These are phyloP conservation scores for Cajanus cajan DNA, from an alignment of 306 rosid genomes.

Conservation along the genomic window DNA sequence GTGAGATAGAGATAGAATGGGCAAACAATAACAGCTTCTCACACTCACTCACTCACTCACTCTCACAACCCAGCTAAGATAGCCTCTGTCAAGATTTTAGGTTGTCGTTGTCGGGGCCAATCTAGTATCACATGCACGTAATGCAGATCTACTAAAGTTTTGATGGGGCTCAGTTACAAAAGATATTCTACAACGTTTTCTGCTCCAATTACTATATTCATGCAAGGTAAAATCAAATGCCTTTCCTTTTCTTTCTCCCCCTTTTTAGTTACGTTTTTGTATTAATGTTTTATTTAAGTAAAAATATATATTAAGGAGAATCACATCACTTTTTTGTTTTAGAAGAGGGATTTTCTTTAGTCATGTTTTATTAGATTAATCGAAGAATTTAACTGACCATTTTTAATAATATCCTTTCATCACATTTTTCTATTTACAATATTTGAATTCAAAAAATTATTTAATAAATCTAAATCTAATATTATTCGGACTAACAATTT, in stretches of 20 bases:
- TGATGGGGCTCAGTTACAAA: background rate
- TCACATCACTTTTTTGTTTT: too few relatives aligned
- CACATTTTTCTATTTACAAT: too few relatives aligned
- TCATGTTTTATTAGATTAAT: too few relatives aligned
- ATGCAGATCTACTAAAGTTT: slow-evolving; percentile 13
- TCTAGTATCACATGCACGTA: slow-evolving; percentile 18
- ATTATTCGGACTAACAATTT: too few relatives aligned
- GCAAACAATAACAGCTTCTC: background rate
- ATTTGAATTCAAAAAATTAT: too few relatives aligned
- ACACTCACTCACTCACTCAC: background rate
- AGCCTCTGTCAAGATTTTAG: background rate
- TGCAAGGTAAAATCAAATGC: background rate
- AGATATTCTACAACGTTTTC: background rate
- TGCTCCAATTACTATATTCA: background rate
- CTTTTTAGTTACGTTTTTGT: too few relatives aligned
- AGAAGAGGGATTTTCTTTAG: too few relatives aligned
- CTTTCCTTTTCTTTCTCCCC: background rate
- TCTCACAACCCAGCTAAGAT: slow-evolving; percentile 9
- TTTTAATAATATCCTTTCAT: too few relatives aligned
- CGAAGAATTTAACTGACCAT: too few relatives aligned
- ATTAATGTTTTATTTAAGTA: too few relatives aligned
- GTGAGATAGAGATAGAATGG: background rate
- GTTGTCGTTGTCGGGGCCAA: slow-evolving; percentile 25
- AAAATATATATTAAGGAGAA: too few relatives aligned
- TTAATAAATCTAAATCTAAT: too few relatives aligned